Conservation (phyloP, 2,329 filamentous ascomycete species). For the Nigrospora sphaerica region DNA sequence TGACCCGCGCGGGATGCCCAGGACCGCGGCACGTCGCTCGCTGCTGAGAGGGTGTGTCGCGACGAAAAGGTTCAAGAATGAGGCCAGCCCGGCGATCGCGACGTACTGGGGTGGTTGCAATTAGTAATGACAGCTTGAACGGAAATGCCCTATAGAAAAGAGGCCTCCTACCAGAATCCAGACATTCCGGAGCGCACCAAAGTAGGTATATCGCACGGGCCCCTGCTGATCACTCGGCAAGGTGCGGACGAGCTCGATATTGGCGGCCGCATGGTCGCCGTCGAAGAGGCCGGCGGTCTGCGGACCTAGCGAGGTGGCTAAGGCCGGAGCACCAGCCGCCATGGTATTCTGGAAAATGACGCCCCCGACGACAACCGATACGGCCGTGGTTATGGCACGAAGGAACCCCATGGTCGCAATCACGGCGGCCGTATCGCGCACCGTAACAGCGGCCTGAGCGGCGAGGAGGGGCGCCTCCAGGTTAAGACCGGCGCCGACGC, state of each 20-base stretch:
- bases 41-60: no score
- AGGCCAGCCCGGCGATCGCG: background rate
- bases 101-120: background rate
- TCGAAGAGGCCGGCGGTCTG: conserved; percentile 8
- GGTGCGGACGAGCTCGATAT: conserved; percentile 8
- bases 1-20: no score
- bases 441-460: conserved; percentile 54
- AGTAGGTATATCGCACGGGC: conserved; percentile 9
- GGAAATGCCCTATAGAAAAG: background rate
- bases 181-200: conserved; percentile 8
- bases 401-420: conserved; percentile 56
- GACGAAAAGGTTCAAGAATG: background rate
- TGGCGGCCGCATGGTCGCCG: conserved; percentile 9
- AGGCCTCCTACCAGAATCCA: conserved; percentile 13
- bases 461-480: conserved; percentile 58
- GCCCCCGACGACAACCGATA: conserved; percentile 52
- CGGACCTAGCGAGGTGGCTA: conserved; percentile 8
- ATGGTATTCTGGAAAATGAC: conserved; percentile 34
- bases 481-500: conserved; percentile 55
- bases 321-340: conserved; percentile 3
- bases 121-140: background rate
- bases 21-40: no score
- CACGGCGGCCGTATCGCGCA: conserved; percentile 54
- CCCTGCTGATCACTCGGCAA: conserved; percentile 7
- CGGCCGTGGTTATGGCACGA: conserved; percentile 48